phyloP scores from a whole-genome alignment of 208 protist species.

The Phytomonas francai region DNA sequence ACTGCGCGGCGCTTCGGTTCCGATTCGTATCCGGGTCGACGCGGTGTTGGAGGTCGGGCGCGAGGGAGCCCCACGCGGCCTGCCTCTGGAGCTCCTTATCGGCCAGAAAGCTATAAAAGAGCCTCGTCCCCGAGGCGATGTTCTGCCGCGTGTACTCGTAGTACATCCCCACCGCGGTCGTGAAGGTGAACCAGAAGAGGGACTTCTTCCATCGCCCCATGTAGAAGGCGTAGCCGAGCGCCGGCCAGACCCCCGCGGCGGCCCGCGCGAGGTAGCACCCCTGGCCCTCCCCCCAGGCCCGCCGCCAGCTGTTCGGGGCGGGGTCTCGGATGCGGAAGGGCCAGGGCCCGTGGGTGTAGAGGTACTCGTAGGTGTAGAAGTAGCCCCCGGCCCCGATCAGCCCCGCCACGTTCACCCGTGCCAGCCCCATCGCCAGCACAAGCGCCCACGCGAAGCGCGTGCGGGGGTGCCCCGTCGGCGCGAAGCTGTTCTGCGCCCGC shows the following conservation, averaged over 20 bases:
- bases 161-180: constrained; percentile 31
- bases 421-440: constrained; percentile 33
- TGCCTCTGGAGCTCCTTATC: constrained; percentile 54
- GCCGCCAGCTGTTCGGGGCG: constrained; percentile 57
- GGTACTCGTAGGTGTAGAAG: constrained; percentile 85
- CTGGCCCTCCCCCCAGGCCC: constrained; percentile 74
- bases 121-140: constrained; percentile 43
- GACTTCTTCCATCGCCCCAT: constrained; percentile 70
- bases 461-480: constrained; percentile 45
- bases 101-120: constrained; percentile 76
- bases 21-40: constrained; percentile 80
- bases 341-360: constrained; percentile 76
- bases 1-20: constrained; percentile 64
- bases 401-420: constrained; percentile 62
- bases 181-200: constrained; percentile 48
- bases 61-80: constrained; percentile 63
- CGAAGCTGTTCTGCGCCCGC: constrained; percentile 27
- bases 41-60: constrained; percentile 44
- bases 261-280: constrained; percentile 47
- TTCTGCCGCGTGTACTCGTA: constrained; percentile 74
- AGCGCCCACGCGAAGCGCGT: constrained; percentile 55
- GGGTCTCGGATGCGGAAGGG: constrained; percentile 68
- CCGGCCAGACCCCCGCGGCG: constrained; percentile 52
- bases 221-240: constrained; percentile 75
- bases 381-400: constrained; percentile 66